phyloP scores from a whole-genome alignment of 148 eudicot species.

The Rhododendron williamsianum region DNA sequence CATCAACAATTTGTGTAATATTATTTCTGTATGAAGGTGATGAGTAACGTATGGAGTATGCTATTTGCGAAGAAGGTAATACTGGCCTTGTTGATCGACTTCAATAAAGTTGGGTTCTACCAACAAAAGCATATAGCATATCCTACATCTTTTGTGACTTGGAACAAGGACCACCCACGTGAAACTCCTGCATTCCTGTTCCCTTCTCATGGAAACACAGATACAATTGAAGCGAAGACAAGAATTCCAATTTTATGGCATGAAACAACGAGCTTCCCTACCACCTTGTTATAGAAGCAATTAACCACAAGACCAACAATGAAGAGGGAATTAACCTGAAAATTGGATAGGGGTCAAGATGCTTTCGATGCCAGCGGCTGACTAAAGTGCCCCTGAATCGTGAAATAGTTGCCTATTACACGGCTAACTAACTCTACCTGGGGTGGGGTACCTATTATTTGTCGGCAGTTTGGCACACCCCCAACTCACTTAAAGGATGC shows the following conservation, averaged over 20 bases:
- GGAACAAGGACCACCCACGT: background rate
- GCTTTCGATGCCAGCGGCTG: too few species aligned
- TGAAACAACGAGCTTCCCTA: background rate
- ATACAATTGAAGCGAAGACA: background rate
- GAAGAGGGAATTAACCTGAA: background rate
- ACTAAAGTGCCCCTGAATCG: too few species aligned
- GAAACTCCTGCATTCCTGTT: background rate
- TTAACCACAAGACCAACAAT: background rate
- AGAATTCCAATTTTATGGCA: background rate
- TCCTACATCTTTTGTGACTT: background rate
- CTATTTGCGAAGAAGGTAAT: background rate
- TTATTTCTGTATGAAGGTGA: background rate
- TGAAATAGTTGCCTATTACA: too few species aligned
- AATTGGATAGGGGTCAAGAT: too few species aligned
- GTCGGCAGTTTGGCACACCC: too few species aligned
- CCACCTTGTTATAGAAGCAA: background rate
- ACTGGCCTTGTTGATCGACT: background rate
- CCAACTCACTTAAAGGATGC: too few species aligned
- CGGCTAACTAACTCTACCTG: too few species aligned
- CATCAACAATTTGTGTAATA: background rate
- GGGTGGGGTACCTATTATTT: too few species aligned
- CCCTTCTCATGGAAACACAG: background rate
- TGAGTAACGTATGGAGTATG: background rate
- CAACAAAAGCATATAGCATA: background rate
- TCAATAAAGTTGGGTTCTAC: background rate